Evolutionary conservation across 768 basidiomycete species (phyloP), one percentile per base, ranked within the genome.

Genomic region (Tricholoma flavovirens): DNA sequence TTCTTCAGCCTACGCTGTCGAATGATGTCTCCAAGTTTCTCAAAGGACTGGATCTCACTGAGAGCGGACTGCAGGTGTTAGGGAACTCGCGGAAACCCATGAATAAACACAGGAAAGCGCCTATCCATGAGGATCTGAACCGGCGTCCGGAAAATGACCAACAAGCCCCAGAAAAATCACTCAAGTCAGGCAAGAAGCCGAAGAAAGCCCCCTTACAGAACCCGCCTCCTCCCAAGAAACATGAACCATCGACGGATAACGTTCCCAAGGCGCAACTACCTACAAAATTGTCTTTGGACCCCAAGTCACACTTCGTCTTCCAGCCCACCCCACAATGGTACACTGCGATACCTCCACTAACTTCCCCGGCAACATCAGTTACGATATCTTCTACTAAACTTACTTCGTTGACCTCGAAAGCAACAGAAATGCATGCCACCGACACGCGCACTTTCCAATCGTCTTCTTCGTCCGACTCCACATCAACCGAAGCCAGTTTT

Each of bases 401-500:
- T 3, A 54, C 79, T 0, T 60, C 74, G 8, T 66, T 86, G 32
- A 71, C 75, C 2, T 64, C 75, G 19, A 81, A 76, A 52, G 84
- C 82, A 0, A 69, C 75, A 1, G 56, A 68, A 14, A 69, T 88
- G 11, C 80, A 86, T 59, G 63, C 73, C 45, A 67, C 71, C 2
- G 74, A 75, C 49, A 64, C 68, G 59, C 73, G 68, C 9, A 68
- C 77, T 0, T 84, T 82, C 69, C 76, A 81, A 43, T 70, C 78
- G 3, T 76, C 80, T 1, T 76, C 83, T 1, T 77, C 75, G 2
- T 77, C 81, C n/a, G 69, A 73, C 33, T 77, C 83, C 11, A 83
- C 90, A 3, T 75, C 84, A 4, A 86, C 93, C 4, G 94, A 96
- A 69, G 79, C 81, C 12, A 77, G 75, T 5, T 98, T 98, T 73